These are phyloP conservation scores for Verticillium nonalfalfae DNA, from an alignment of 2,329 filamentous ascomycete species.

Conservation along the genomic window DNA sequence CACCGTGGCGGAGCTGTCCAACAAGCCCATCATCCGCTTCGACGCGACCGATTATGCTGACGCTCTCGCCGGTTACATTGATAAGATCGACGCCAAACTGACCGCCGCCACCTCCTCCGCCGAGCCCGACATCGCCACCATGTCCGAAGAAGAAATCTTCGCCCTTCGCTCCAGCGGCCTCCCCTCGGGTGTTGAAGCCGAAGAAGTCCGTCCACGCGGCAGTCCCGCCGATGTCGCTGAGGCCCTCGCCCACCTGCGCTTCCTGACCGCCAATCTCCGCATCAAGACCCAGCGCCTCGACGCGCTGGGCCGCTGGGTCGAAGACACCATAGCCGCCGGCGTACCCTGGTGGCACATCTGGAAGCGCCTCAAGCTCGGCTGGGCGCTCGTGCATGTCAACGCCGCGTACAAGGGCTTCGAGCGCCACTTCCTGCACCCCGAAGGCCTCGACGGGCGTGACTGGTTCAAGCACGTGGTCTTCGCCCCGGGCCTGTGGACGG, in stretches of 20 bases:
- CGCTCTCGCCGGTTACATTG: slow-evolving; percentile 46
- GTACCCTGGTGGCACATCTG: slow-evolving; percentile 78
- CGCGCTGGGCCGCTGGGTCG: slow-evolving; percentile 32
- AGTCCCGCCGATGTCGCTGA: slow-evolving; percentile 30
- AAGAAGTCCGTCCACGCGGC: slow-evolving; percentile 17
- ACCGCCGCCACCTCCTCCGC: slow-evolving; percentile 18
- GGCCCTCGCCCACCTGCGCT: slow-evolving; percentile 30
- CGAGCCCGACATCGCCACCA: slow-evolving; percentile 18
- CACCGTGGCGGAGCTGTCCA: slow-evolving; percentile 53
- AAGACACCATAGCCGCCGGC: slow-evolving; percentile 37
- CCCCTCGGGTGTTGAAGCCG: neutral
- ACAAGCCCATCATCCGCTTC: slow-evolving; percentile 57
- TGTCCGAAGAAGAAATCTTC: slow-evolving; percentile 21
- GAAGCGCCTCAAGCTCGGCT: slow-evolving; percentile 57
- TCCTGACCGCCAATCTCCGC: slow-evolving; percentile 28
- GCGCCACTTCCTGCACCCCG: slow-evolving; percentile 67
- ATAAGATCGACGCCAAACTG: slow-evolving; percentile 43
- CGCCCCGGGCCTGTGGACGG: slow-evolving; percentile 85
- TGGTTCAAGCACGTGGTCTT: slow-evolving; percentile 98
- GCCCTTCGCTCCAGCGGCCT: slow-evolving; percentile 11
- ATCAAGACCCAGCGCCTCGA: slow-evolving; percentile 38
- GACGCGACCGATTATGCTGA: slow-evolving; percentile 59
- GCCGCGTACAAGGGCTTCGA: slow-evolving; percentile 80
- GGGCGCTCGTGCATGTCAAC: slow-evolving; percentile 63
- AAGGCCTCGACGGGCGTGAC: slow-evolving; percentile 68